These are phyloP conservation scores for Aureobasidium sp. DNA, from an alignment of 2,329 filamentous ascomycete species.

Conservation along the genomic window DNA sequence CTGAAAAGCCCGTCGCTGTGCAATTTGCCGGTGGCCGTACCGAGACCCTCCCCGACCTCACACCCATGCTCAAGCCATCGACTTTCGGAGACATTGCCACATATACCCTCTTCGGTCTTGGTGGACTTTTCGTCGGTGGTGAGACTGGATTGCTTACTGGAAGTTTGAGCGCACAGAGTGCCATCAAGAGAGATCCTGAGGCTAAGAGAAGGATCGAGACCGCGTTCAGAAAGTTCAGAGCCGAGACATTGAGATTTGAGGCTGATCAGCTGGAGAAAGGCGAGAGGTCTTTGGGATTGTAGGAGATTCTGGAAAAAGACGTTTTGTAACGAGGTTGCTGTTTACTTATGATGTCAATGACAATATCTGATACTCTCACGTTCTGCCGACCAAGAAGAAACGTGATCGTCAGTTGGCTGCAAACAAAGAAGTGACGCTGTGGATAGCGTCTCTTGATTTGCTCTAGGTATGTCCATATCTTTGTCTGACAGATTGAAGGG, in stretches of 20 bases:
- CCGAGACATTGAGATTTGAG: conserved; percentile 56
- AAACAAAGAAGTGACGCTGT: too few species aligned
- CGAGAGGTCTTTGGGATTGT: conserved; percentile 13
- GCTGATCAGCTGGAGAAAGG: conserved; percentile 47
- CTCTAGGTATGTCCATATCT: too few species aligned
- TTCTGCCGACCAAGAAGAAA: background rate
- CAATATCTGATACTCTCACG: background rate
- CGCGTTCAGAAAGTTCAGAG: conserved; percentile 56
- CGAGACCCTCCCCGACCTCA: conserved; percentile 56
- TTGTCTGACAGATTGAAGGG: too few species aligned
- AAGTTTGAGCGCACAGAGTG: conserved; percentile 45
- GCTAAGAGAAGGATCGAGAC: conserved; percentile 51
- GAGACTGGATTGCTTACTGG: conserved; percentile 56
- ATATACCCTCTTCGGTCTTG: conserved; percentile 55
- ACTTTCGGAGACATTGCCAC: conserved; percentile 54
- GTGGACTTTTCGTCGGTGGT: conserved; percentile 57
- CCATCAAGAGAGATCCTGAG: conserved; percentile 49
- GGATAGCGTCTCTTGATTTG: too few species aligned
- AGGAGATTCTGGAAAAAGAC: background rate
- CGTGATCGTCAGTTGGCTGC: background rate
- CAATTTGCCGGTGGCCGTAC: conserved; percentile 53
- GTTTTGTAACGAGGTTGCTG: background rate
- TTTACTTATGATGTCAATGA: background rate
- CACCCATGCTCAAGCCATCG: conserved; percentile 50
- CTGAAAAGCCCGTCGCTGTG: conserved; percentile 56